Conservation (phyloP, 192 early-diverging fungal genomes). For the Pilaira anomala region DNA sequence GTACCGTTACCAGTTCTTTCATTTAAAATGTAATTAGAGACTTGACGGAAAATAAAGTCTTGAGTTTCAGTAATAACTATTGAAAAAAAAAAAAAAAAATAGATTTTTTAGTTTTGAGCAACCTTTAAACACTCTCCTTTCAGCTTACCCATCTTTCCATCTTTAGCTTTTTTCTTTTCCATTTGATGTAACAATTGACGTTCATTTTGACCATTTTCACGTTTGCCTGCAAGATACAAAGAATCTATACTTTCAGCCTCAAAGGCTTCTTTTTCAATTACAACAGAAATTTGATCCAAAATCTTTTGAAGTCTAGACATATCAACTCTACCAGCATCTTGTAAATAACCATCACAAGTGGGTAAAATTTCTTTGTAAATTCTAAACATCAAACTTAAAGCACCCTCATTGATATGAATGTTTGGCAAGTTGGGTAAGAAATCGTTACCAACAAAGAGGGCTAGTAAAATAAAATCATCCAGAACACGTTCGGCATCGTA, state of each 20-base stretch:
- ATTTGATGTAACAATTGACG: constrained; percentile 20
- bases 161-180: constrained; percentile 21
- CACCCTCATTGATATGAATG: constrained; percentile 92
- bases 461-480: constrained; percentile 94
- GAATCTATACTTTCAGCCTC: constrained; percentile 44
- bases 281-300: constrained; percentile 57
- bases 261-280: constrained; percentile 48
- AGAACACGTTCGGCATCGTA: constrained; percentile 92
- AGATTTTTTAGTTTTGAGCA: neutral
- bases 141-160: constrained; percentile 17
- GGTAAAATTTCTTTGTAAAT: constrained; percentile 66
- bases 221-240: constrained; percentile 48
- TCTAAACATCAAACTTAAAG: constrained; percentile 65
- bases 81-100: neutral
- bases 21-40: constrained; percentile 46
- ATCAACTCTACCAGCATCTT: constrained; percentile 73
- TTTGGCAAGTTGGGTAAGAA: constrained; percentile 94
- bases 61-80: constrained; percentile 41
- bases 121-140: neutral
- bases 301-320: constrained; percentile 57
- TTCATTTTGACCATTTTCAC: constrained; percentile 35
- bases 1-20: constrained; percentile 24
- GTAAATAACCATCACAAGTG: constrained; percentile 81
- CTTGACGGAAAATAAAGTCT: constrained; percentile 45
- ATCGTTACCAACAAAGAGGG: constrained; percentile 97